These are phyloP conservation scores for Hyphodiscus sp. DNA, from an alignment of 2,329 filamentous ascomycete genomes.

Conservation along the genomic window DNA sequence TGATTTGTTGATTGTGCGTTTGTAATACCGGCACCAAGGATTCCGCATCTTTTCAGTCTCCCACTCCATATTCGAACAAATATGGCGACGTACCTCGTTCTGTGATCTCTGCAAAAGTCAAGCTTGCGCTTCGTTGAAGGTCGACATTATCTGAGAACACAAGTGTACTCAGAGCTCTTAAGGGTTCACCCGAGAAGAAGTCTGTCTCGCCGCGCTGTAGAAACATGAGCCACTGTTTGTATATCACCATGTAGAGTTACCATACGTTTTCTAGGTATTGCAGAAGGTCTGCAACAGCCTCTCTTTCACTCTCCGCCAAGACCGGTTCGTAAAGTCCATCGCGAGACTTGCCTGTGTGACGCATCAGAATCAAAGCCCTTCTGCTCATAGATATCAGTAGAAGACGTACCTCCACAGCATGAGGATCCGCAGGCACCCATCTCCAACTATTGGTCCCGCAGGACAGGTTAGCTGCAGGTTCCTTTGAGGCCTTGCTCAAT, in stretches of 20 bases:
- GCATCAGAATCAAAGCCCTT: slow-evolving; percentile 29
- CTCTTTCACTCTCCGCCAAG: slow-evolving; percentile 90
- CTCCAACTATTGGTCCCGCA: slow-evolving; percentile 30
- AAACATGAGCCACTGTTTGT: slow-evolving; percentile 14
- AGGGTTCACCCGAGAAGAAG: slow-evolving; percentile 94
- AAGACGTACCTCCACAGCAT: slow-evolving; percentile 49
- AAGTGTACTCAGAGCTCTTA: slow-evolving; percentile 87
- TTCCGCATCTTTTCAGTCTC: background rate
- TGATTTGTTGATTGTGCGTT: background rate
- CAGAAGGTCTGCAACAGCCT: slow-evolving; percentile 91
- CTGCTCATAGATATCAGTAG: slow-evolving; percentile 3
- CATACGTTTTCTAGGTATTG: slow-evolving; percentile 92
- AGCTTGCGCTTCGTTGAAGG: slow-evolving; percentile 89
- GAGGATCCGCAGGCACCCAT: slow-evolving; percentile 59
- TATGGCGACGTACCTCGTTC: slow-evolving; percentile 68
- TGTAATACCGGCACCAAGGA: background rate
- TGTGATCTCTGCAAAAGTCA: slow-evolving; percentile 98
- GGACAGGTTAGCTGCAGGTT: slow-evolving; percentile 14
- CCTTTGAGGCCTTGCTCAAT: slow-evolving; percentile 19
- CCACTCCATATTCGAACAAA: background rate
- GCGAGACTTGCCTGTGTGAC: slow-evolving; percentile 58
- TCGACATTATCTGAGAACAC: slow-evolving; percentile 99
- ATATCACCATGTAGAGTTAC: background rate
- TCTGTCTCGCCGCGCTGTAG: slow-evolving; percentile 83
- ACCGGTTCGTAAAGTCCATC: slow-evolving; percentile 81